Evolutionary conservation across 1,284 basidiomycete species (phyloP).

Genomic region (Cryptococcus deneoformans): DNA sequence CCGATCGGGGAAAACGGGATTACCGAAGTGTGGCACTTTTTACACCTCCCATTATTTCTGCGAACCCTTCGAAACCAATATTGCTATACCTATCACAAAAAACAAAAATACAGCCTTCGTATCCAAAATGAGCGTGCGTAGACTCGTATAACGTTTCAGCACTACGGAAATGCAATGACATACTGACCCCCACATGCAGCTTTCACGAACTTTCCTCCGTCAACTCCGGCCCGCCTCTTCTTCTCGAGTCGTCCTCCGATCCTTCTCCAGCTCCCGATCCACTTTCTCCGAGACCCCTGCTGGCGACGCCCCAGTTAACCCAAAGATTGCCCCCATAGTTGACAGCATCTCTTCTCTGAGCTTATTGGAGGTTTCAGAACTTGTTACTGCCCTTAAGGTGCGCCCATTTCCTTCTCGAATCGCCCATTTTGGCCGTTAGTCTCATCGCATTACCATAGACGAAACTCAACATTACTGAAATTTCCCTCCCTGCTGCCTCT

Average conservation of each 20-base stretch:
- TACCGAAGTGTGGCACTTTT: constrained; percentile 4
- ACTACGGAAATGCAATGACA: background rate
- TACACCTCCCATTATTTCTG: background rate
- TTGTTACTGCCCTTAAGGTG: constrained; percentile 89
- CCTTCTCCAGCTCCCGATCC: constrained; percentile 30
- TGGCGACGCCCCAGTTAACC: constrained; percentile 21
- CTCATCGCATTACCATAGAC: constrained; percentile 56
- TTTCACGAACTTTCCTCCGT: background rate
- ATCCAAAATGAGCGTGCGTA: constrained; percentile 12
- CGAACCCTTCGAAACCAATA: background rate
- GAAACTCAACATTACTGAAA: constrained; percentile 95
- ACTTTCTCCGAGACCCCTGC: constrained; percentile 22
- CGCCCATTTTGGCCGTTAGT: background rate
- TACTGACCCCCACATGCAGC: background rate
- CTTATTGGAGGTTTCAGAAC: constrained; percentile 93
- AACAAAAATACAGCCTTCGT: background rate
- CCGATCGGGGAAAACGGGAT: constrained; percentile 4
- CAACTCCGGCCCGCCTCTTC: no score
- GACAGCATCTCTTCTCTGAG: constrained; percentile 91
- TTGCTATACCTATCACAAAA: background rate
- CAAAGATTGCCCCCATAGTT: constrained; percentile 79
- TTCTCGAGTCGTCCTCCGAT: constrained; percentile 11
- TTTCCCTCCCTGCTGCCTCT: constrained; percentile 80
- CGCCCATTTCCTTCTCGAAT: constrained; percentile 21
- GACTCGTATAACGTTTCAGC: background rate